Evolutionary conservation across 2,329 filamentous ascomycete species (phyloP), one percentile per base, ranked within the genome.

Genomic region (Pseudogymnoascus sp.): DNA sequence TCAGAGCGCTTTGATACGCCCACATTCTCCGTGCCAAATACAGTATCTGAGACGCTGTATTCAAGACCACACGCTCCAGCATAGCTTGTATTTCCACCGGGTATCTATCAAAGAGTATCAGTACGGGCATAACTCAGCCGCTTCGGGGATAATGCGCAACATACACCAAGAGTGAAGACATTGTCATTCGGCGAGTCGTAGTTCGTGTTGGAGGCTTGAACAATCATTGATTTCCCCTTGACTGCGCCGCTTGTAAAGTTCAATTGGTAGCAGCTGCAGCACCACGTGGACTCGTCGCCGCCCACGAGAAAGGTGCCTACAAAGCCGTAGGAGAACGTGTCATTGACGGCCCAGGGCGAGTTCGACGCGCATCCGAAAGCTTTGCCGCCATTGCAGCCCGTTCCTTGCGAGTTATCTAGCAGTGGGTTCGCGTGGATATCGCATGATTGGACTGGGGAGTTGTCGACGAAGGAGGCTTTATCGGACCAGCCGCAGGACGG

Each of bases 401-500:
- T 80, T 36, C 71, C 74, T 9, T 78, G 78, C 63, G 78, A 74
- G 65, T 77, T 71, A 68, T 83, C 77, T 39, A 75, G 75, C 55
- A 88, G 73, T 3, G 80, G 81, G 63, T 79, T 78, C 74, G 86
- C 81, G 66, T 79, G 74, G 65, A 75, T 78, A 69, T 81, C 75
- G 73, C 84, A 87, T 36, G 81, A 81, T n/a, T 74, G 73, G 35
- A 85, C 80, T n/a, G 83, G 80, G 21, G 48, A 55, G 9, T 65
- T 65, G 17, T 59, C 70, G 70, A 63, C 73, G 75, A 71, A 85
- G 78, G 39, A 76, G 65, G 80, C 83, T 72, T 88, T 88, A 61
- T 74, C 78, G 12, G 77, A 71, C 85, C 85, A 84, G 3, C 79
- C 78, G 71, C 86, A 89, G 17, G 84, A 86, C 25, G 85, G 82